phyloP scores from a whole-genome alignment of 495 filamentous ascomycete species.

The Saxophila tyrrhenica region DNA sequence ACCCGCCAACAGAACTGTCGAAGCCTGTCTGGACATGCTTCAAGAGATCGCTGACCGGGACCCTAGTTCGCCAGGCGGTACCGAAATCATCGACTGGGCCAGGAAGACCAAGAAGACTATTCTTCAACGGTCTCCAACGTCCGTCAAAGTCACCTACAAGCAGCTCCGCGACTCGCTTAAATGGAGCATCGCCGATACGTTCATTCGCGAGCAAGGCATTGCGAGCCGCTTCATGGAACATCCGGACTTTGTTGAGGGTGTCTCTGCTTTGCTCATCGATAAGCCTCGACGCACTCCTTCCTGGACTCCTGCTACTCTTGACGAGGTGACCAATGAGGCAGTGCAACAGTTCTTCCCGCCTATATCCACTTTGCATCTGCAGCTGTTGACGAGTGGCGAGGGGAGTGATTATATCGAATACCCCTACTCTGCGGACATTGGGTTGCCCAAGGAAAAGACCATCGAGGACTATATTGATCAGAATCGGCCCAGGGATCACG shows the following conservation, averaged over 20 bases:
- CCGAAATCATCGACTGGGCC: constrained; percentile 50
- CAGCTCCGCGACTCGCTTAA: constrained; percentile 62
- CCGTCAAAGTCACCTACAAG: constrained; percentile 66
- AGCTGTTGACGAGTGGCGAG: constrained; percentile 37
- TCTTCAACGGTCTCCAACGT: constrained; percentile 64
- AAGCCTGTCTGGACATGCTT: constrained; percentile 10
- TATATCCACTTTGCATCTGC: constrained; percentile 36
- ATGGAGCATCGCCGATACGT: constrained; percentile 74
- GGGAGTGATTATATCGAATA: constrained; percentile 28
- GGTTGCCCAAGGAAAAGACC: constrained; percentile 65
- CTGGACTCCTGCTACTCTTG: constrained; percentile 63
- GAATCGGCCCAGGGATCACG: constrained; percentile 23
- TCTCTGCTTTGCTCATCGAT: constrained; percentile 59
- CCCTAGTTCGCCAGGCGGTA: background rate
- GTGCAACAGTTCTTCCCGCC: constrained; percentile 52
- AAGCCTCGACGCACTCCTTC: constrained; percentile 47
- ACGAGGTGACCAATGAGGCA: constrained; percentile 42
- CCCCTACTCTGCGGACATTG: constrained; percentile 46
- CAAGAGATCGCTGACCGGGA: constrained; percentile 4
- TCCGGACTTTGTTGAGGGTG: constrained; percentile 80
- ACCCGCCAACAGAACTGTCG: constrained; percentile 3
- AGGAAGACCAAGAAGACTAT: constrained; percentile 58
- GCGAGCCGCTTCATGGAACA: constrained; percentile 74
- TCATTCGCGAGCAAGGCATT: constrained; percentile 69
- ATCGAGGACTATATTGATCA: constrained; percentile 45